Evolutionary conservation across 176 grass and related monocot genomes (phyloP).

Genomic region (Cenchrus purpureus): DNA sequence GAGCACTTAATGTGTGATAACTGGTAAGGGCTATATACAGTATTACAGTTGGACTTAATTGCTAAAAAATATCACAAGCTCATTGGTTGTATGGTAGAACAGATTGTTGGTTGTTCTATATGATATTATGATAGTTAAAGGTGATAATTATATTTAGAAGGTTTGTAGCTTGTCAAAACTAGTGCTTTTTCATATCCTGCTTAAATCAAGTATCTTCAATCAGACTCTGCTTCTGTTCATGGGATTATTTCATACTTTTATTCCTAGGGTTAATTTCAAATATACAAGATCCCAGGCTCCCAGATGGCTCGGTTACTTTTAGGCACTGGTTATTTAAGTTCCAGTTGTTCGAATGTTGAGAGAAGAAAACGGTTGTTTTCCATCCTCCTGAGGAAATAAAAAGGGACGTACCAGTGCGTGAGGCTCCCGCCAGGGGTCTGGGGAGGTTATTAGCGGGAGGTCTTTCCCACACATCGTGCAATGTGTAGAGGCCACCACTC

Average conservation of each 20-base stretch:
- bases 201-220: not conserved
- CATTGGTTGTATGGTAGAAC: slow-evolving; percentile 1
- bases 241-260: not conserved
- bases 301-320: not conserved
- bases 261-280: not conserved
- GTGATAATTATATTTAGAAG: not conserved
- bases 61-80: not conserved
- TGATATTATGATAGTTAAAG: not conserved
- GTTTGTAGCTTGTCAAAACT: not conserved
- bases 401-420: too few species aligned
- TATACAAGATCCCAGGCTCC: not conserved
- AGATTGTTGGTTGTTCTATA: not conserved
- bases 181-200: not conserved
- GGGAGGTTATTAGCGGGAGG: too few species aligned
- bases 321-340: not conserved
- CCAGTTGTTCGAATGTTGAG: not conserved
- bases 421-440: too few species aligned
- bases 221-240: not conserved
- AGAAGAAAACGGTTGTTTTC: not conserved
- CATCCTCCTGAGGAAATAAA: not conserved
- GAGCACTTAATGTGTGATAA: slow-evolving; percentile 5
- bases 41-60: not conserved
- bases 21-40: not conserved
- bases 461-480: too few species aligned
- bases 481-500: too few species aligned